Conservation (phyloP, 345 rosid genomes). For the Cardiospermum halicacabum region DNA sequence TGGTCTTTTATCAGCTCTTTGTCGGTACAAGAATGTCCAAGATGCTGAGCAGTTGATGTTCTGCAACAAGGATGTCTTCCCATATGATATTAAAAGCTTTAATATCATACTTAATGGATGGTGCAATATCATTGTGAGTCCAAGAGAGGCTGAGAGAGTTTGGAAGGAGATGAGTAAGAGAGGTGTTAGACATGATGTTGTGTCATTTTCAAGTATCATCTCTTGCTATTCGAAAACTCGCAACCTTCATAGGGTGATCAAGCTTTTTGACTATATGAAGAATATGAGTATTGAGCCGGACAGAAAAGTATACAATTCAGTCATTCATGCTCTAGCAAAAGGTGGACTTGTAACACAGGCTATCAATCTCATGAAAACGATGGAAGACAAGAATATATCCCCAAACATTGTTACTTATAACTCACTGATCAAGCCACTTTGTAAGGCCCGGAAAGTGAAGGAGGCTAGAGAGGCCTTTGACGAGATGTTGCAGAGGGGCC, state of each 20-base stretch:
- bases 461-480: constrained; percentile 60
- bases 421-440: constrained; percentile 78
- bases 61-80: constrained; percentile 62
- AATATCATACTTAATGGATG: constrained; percentile 86
- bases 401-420: constrained; percentile 72
- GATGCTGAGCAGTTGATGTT: constrained; percentile 91
- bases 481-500: constrained; percentile 57
- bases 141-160: constrained; percentile 66
- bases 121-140: constrained; percentile 78
- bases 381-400: constrained; percentile 69
- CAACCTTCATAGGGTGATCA: constrained; percentile 65
- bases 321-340: constrained; percentile 76
- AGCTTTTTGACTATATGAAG: constrained; percentile 61
- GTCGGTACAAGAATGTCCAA: constrained; percentile 86
- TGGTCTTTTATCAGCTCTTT: constrained; percentile 80
- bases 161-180: constrained; percentile 86
- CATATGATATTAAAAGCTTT: constrained; percentile 70
- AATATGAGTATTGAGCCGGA: constrained; percentile 56
- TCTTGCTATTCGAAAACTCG: constrained; percentile 79
- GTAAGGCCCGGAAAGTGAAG: constrained; percentile 49
- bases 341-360: constrained; percentile 71
- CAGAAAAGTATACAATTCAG: constrained; percentile 80
- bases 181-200: constrained; percentile 55
- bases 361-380: constrained; percentile 47
- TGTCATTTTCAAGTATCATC: constrained; percentile 65